These are phyloP conservation scores for Starmerella vaccinii DNA, from an alignment of 805 yeast species.

Conservation along the genomic window DNA sequence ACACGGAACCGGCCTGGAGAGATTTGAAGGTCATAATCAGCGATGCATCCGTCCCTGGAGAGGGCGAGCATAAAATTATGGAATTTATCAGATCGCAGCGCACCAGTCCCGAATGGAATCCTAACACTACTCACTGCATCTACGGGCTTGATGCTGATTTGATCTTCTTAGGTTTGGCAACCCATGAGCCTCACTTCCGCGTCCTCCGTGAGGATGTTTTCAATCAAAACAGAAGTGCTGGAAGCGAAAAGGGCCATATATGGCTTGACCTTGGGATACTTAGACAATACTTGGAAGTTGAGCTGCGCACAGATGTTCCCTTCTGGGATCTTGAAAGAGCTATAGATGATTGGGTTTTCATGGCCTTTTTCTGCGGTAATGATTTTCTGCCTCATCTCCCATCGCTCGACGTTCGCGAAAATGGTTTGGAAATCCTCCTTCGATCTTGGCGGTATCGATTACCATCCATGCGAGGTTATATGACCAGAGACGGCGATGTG, in stretches of 20 bases:
- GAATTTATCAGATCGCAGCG: conserved; percentile 86
- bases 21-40: conserved; percentile 78
- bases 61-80: conserved; percentile 98
- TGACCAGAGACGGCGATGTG: conserved; percentile 83
- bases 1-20: conserved; percentile 90
- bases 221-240: conserved; percentile 52
- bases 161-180: conserved; percentile 88
- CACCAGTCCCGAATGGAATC: conserved; percentile 73
- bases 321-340: conserved; percentile 83
- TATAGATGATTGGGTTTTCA: conserved; percentile 95
- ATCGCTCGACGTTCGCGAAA: conserved; percentile 86
- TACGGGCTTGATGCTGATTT: conserved; percentile 97
- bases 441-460: conserved; percentile 71
- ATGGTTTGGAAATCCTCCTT: conserved; percentile 74
- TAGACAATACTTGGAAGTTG: conserved; percentile 79
- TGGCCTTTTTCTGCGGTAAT: conserved; percentile 97
- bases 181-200: conserved; percentile 95
- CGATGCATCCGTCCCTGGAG: conserved; percentile 97
- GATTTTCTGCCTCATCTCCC: conserved; percentile 97
- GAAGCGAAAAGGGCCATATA: conserved; percentile 66
- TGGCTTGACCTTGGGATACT: conserved; percentile 87
- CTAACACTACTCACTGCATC: conserved; percentile 90
- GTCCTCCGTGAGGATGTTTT: conserved; percentile 94
- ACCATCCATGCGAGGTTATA: conserved; percentile 58
- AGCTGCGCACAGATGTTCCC: conserved; percentile 56